Conservation (phyloP, 2,329 filamentous ascomycete species). For the Verticillium nubilum region DNA sequence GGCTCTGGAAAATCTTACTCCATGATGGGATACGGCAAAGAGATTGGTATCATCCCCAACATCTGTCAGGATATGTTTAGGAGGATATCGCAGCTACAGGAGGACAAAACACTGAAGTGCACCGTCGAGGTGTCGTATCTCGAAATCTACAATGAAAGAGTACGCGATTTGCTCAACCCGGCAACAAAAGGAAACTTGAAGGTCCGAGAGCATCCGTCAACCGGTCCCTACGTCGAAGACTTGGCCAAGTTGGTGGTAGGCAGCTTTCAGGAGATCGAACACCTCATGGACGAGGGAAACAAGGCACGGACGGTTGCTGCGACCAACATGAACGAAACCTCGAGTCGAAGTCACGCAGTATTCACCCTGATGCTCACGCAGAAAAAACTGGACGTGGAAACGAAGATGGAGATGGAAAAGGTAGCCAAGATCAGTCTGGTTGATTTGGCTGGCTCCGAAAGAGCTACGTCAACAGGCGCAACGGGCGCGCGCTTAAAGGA, state of each 20-base stretch:
- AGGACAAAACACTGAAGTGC: slow-evolving; percentile 73
- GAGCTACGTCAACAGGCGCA: slow-evolving; percentile 94
- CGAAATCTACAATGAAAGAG: slow-evolving; percentile 98
- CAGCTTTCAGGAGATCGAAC: slow-evolving; percentile 91
- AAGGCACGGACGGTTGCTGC: slow-evolving; percentile 96
- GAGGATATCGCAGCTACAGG: slow-evolving; percentile 65
- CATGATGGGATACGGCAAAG: slow-evolving; percentile 99
- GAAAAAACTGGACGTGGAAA: slow-evolving; percentile 84
- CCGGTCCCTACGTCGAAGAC: slow-evolving; percentile 96
- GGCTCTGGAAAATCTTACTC: slow-evolving; percentile 98
- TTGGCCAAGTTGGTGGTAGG: slow-evolving; percentile 90
- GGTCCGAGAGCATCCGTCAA: slow-evolving; percentile 95
- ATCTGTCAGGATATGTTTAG: slow-evolving; percentile 99
- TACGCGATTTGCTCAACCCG: slow-evolving; percentile 91
- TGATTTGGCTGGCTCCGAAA: slow-evolving; percentile 93
- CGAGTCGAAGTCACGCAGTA: slow-evolving; percentile 94
- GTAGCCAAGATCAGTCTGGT: slow-evolving; percentile 97
- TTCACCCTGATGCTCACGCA: slow-evolving; percentile 96
- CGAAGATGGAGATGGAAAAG: slow-evolving; percentile 96
- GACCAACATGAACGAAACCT: slow-evolving; percentile 99
- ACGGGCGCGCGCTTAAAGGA: slow-evolving; percentile 94
- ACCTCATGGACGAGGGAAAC: slow-evolving; percentile 98
- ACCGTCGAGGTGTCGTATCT: slow-evolving; percentile 98
- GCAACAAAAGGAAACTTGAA: slow-evolving; percentile 94
- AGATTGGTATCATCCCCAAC: slow-evolving; percentile 89